Percentiles rank a stretch among this genome's conserved stretches.
Evolutionary conservation across 495 filamentous ascomycete species (phyloP).

Genomic region (Neurospora sublineolata): DNA sequence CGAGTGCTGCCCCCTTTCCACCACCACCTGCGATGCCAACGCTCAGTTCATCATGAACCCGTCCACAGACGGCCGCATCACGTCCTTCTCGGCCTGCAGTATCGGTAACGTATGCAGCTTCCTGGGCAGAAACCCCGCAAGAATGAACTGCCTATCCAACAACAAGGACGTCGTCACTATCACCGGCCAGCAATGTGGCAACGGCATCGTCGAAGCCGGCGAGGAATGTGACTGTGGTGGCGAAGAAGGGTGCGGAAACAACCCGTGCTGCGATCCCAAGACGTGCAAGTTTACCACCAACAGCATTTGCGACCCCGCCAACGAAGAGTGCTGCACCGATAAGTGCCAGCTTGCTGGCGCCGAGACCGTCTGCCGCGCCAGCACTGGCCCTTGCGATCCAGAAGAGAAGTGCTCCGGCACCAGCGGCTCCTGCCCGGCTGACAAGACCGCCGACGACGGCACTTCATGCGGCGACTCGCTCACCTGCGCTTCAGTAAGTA

Average conservation of each 20-base stretch:
- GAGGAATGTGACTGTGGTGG: constrained; percentile 97
- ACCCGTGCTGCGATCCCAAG: constrained; percentile 71
- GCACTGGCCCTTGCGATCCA: constrained; percentile 70
- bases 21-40: constrained; percentile 59
- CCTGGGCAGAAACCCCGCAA: constrained; percentile 66
- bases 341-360: constrained; percentile 61
- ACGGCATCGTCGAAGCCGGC: constrained; percentile 88
- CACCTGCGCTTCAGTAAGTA: constrained; percentile 55
- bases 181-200: constrained; percentile 78
- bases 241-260: constrained; percentile 50
- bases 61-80: constrained; percentile 60
- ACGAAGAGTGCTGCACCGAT: constrained; percentile 75
- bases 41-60: constrained; percentile 92
- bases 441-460: constrained; percentile 61
- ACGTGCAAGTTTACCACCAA: constrained; percentile 78
- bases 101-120: constrained; percentile 95
- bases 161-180: constrained; percentile 83
- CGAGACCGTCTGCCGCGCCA: constrained; percentile 64
- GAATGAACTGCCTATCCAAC: constrained; percentile 61
- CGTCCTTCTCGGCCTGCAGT: constrained; percentile 72
- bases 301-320: constrained; percentile 77
- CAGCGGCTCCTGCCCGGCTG: constrained; percentile 59
- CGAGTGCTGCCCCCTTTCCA: constrained; percentile 75
- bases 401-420: constrained; percentile 71
- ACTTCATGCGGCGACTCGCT: constrained; percentile 51